These are phyloP conservation scores for Crataegus laevigata DNA, from an alignment of 306 rosid species.

Conservation along the genomic window DNA sequence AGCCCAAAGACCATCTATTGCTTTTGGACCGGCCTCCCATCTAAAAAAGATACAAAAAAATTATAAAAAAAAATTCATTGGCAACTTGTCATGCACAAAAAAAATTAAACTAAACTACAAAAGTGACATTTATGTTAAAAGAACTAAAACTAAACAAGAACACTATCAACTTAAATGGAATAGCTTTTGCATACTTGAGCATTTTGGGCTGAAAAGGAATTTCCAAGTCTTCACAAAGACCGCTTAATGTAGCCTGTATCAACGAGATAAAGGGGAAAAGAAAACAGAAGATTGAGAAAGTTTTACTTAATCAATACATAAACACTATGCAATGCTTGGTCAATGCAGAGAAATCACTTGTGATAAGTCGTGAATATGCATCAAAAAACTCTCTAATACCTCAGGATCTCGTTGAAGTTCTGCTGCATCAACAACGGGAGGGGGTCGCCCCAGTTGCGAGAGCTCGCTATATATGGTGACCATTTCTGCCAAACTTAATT, in stretches of 20 bases:
- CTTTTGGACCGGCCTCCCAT: slow-evolving; percentile 78
- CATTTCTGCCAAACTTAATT: slow-evolving; percentile 66
- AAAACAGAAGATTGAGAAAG: neutral
- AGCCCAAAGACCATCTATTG: slow-evolving; percentile 76
- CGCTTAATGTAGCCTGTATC: slow-evolving; percentile 49
- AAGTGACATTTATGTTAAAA: neutral
- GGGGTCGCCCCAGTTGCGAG: slow-evolving; percentile 50
- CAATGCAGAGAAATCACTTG: neutral
- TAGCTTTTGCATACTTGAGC: slow-evolving; percentile 40
- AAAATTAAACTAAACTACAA: too few species aligned
- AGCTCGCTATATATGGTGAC: slow-evolving; percentile 60
- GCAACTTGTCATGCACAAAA: slow-evolving; percentile 12
- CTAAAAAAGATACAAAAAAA: slow-evolving; percentile 23
- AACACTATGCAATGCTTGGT: neutral
- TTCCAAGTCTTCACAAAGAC: slow-evolving; percentile 64
- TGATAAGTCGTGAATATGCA: neutral
- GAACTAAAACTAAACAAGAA: neutral
- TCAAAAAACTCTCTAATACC: slow-evolving; percentile 29
- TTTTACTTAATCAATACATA: neutral
- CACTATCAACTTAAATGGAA: too few species aligned
- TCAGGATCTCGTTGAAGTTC: slow-evolving; percentile 66
- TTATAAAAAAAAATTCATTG: neutral
- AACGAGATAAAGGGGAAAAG: slow-evolving; percentile 9
- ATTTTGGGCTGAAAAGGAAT: slow-evolving; percentile 67
- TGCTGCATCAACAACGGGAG: slow-evolving; percentile 60